Conservation (phyloP, 345 rosid genomes). For the Ceriops zippeliana region DNA sequence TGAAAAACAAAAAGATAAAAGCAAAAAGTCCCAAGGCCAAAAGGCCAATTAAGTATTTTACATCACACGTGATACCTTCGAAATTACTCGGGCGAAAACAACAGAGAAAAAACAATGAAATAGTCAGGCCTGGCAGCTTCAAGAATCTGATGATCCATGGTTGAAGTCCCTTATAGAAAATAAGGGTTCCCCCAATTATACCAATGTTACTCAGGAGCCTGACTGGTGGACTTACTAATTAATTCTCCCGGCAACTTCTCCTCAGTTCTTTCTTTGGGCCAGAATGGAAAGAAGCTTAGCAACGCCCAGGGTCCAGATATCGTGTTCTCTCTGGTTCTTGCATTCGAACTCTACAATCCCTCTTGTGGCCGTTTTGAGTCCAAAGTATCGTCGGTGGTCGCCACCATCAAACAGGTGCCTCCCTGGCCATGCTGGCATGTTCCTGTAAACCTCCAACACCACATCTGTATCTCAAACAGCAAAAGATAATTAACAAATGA, state of each 20-base stretch:
- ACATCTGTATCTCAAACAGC: slow-evolving; percentile 42
- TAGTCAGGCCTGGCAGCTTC: no score
- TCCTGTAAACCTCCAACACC: slow-evolving; percentile 66
- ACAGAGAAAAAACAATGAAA: no score
- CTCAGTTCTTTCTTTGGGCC: slow-evolving; percentile 41
- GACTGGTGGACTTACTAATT: not conserved
- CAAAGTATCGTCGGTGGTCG: slow-evolving; percentile 70
- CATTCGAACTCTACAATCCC: slow-evolving; percentile 81
- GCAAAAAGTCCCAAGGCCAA: no score
- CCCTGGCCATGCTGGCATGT: slow-evolving; percentile 88
- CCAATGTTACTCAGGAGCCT: not conserved
- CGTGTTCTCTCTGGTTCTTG: slow-evolving; percentile 67
- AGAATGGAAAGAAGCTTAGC: slow-evolving; percentile 58
- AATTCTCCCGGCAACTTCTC: not conserved
- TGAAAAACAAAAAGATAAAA: no score
- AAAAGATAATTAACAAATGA: not conserved
- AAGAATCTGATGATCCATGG: no score
- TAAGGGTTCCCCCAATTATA: no score
- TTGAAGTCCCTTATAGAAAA: no score
- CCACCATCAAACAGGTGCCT: slow-evolving; percentile 65
- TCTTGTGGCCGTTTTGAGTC: slow-evolving; percentile 60
- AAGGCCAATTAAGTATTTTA: no score
- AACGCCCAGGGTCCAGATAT: slow-evolving; percentile 80
- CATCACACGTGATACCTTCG: no score
- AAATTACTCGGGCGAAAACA: no score